A percentile compares a stretch with the other conserved stretches of the same genome.
Evolutionary conservation across 2,329 filamentous ascomycete genomes (phyloP).

Genomic region (Cercospora brassicicola): DNA sequence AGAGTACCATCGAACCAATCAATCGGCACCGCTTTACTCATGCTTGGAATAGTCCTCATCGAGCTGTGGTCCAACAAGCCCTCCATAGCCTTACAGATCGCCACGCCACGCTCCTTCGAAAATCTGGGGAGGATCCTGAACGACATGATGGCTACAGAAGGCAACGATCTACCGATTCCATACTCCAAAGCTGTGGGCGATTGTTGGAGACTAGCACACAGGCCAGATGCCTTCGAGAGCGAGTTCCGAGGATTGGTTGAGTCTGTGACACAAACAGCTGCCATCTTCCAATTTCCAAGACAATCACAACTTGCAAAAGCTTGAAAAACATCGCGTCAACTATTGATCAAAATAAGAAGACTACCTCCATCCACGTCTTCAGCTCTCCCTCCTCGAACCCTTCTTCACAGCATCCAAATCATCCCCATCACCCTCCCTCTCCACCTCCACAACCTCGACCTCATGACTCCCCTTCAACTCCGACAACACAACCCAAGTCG

Average conservation of each 20-base stretch:
- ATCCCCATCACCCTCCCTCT: background rate
- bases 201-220: background rate
- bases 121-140: background rate
- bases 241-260: background rate
- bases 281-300: background rate
- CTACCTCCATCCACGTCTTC: background rate
- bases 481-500: slow-evolving; percentile 14
- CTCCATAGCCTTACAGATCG: background rate
- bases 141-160: background rate
- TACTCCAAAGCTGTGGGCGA: background rate
- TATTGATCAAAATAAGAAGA: background rate
- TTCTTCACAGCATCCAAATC: slow-evolving; percentile 10
- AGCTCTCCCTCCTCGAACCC: background rate
- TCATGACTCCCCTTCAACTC: slow-evolving; percentile 13
- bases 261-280: background rate
- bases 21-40: background rate
- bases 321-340: background rate
- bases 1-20: background rate
- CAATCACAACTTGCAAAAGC: background rate
- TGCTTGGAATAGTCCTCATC: background rate
- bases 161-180: background rate
- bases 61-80: background rate
- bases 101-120: background rate
- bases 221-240: background rate
- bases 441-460: slow-evolving; percentile 9